A percentile compares a stretch with the other conserved stretches of the same genome.
These are phyloP conservation scores for Mortierella sp. DNA, from an alignment of 371 early-diverging fungal species.

Conservation along the genomic window DNA sequence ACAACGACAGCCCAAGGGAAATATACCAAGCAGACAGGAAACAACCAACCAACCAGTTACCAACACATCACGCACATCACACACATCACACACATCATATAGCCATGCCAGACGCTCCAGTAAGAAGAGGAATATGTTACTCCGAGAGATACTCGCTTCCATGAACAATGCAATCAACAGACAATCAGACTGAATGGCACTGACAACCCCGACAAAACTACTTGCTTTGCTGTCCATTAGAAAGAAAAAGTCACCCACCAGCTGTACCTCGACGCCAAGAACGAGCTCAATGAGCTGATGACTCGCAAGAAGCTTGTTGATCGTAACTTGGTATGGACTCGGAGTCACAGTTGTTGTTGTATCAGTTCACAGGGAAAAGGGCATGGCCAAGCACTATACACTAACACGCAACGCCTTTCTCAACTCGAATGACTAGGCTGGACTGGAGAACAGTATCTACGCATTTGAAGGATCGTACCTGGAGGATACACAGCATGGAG, in stretches of 20 bases:
- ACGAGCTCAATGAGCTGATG: slow-evolving; percentile 69
- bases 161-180: background rate
- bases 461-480: slow-evolving; percentile 86
- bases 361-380: background rate
- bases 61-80: background rate
- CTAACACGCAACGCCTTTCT: background rate
- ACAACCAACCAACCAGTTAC: background rate
- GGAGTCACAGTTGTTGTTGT: background rate
- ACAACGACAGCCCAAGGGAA: too few species aligned
- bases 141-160: background rate
- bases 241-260: slow-evolving; percentile 65
- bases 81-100: background rate
- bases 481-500: slow-evolving; percentile 84
- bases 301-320: slow-evolving; percentile 75
- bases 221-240: background rate
- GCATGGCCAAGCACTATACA: background rate
- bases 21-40: background rate
- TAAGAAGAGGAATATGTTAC: background rate
- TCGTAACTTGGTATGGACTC: slow-evolving; percentile 66
- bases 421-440: slow-evolving; percentile 55
- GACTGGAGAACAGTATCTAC: slow-evolving; percentile 83
- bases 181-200: background rate
- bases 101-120: slow-evolving; percentile 36
- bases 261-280: slow-evolving; percentile 73
- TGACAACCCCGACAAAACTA: background rate